These are phyloP conservation scores for Phalaenopsis aphrodite DNA, from an alignment of 106 monocot genomes.

Conservation along the genomic window DNA sequence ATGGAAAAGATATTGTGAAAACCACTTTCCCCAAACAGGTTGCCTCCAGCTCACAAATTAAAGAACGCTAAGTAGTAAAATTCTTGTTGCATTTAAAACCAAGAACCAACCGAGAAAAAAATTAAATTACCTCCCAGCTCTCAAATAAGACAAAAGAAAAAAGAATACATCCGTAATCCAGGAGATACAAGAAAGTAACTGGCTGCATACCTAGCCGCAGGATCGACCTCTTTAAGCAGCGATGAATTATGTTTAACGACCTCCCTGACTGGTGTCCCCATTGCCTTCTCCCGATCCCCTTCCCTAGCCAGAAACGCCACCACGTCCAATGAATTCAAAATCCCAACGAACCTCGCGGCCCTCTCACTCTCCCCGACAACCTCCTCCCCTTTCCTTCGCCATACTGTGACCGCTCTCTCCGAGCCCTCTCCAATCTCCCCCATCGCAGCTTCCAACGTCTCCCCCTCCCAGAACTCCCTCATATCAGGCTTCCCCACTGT, in stretches of 20 bases:
- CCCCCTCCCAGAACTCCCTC: constrained; percentile 39
- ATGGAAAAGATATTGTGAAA: no score
- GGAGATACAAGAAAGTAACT: background rate
- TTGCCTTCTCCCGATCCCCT: constrained; percentile 17
- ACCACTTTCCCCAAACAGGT: background rate
- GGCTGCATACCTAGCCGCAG: constrained; percentile 26
- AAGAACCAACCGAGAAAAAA: no score
- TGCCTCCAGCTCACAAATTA: no score
- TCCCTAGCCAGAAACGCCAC: constrained; percentile 36
- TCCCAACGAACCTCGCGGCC: constrained; percentile 41
- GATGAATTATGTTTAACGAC: constrained; percentile 24
- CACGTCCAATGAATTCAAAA: constrained; percentile 39
- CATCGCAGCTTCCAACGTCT: constrained; percentile 50
- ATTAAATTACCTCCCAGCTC: background rate
- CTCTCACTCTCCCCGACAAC: background rate
- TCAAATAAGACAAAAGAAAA: background rate
- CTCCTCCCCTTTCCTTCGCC: constrained; percentile 16
- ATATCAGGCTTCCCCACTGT: constrained; percentile 65
- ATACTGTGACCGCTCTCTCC: constrained; percentile 51
- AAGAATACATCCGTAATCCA: background rate
- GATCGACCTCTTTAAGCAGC: constrained; percentile 45
- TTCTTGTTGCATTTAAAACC: no score
- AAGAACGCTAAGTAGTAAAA: no score
- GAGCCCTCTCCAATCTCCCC: constrained; percentile 38
- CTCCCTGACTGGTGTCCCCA: constrained; percentile 32